A percentile compares a stretch with the other conserved stretches of the same genome.
phyloP scores from a whole-genome alignment of 1,284 basidiomycete genomes.

The Trichosporon ovoides region DNA sequence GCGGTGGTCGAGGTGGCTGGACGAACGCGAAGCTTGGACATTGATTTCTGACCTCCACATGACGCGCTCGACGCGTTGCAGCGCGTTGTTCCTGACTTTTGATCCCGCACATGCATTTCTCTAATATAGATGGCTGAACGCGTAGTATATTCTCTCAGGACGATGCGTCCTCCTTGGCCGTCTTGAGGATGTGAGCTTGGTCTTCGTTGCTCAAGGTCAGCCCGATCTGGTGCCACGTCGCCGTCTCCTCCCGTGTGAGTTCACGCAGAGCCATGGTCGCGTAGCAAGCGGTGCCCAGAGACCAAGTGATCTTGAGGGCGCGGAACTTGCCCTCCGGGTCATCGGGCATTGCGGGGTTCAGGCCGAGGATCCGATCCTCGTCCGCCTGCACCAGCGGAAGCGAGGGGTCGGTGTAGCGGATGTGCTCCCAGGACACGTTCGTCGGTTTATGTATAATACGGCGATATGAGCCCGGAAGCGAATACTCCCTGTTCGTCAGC shows the following conservation, averaged over 20 bases:
- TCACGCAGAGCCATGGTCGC: slow-evolving; percentile 94
- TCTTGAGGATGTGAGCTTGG: slow-evolving; percentile 50
- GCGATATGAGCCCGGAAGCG: slow-evolving; percentile 85
- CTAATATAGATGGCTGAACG: background rate
- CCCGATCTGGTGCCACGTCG: slow-evolving; percentile 73
- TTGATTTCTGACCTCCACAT: background rate
- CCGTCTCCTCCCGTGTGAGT: slow-evolving; percentile 87
- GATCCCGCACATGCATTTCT: background rate
- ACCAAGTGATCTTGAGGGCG: slow-evolving; percentile 74
- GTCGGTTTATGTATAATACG: slow-evolving; percentile 80
- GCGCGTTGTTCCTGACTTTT: slow-evolving; percentile 1
- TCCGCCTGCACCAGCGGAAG: slow-evolving; percentile 86
- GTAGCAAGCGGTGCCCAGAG: slow-evolving; percentile 79
- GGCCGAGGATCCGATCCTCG: slow-evolving; percentile 80
- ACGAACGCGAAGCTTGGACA: background rate
- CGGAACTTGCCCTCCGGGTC: slow-evolving; percentile 64
- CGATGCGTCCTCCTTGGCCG: background rate
- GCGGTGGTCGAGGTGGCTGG: background rate
- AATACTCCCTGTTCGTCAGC: slow-evolving; percentile 66
- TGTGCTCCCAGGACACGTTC: slow-evolving; percentile 69
- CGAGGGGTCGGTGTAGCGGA: slow-evolving; percentile 89
- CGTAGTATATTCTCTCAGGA: background rate
- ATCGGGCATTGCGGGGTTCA: slow-evolving; percentile 60
- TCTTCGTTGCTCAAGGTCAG: slow-evolving; percentile 77
- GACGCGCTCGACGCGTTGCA: background rate